These are phyloP conservation scores for Pythium scleroteichum DNA, from an alignment of 352 stramenopile genomes.

Conservation along the genomic window DNA sequence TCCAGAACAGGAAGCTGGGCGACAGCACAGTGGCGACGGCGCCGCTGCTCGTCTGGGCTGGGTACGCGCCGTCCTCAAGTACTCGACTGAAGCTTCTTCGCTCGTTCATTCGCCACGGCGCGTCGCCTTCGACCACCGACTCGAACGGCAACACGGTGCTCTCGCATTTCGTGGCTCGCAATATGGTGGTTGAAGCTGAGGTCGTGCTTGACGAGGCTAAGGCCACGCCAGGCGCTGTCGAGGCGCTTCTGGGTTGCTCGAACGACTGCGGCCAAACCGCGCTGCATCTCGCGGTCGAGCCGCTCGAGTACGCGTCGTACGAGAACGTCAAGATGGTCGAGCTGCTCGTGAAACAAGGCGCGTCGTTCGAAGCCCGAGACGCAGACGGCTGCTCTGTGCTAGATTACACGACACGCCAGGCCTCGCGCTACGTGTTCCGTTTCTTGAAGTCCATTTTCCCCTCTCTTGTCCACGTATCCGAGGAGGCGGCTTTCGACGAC, in stretches of 20 bases:
- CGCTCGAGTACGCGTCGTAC: constrained; percentile 54
- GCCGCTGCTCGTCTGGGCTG: constrained; percentile 40
- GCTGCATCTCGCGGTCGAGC: constrained; percentile 58
- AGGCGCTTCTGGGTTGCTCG: not conserved
- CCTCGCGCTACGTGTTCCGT: constrained; percentile 53
- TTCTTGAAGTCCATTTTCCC: constrained; percentile 43
- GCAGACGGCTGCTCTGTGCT: constrained; percentile 27
- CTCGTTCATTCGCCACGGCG: constrained; percentile 51
- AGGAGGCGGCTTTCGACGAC: constrained; percentile 31
- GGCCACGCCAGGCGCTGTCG: constrained; percentile 22
- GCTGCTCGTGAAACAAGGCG: constrained; percentile 45
- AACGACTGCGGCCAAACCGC: constrained; percentile 47
- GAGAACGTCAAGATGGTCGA: constrained; percentile 56
- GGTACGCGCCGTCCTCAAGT: constrained; percentile 32
- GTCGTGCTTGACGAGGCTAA: constrained; percentile 41
- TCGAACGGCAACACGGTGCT: constrained; percentile 51
- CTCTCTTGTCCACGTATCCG: constrained; percentile 17
- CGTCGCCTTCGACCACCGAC: constrained; percentile 44
- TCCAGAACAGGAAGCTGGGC: constrained; percentile 32
- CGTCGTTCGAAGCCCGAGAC: constrained; percentile 1
- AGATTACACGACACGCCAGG: constrained; percentile 51
- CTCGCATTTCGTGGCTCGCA: constrained; percentile 57
- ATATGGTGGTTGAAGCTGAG: constrained; percentile 42
- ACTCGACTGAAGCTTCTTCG: constrained; percentile 40
- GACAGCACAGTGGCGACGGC: constrained; percentile 30